Base-by-base conservation (phyloP, 108 stramenopile species). In the Stephanodiscus triporus region DNA sequence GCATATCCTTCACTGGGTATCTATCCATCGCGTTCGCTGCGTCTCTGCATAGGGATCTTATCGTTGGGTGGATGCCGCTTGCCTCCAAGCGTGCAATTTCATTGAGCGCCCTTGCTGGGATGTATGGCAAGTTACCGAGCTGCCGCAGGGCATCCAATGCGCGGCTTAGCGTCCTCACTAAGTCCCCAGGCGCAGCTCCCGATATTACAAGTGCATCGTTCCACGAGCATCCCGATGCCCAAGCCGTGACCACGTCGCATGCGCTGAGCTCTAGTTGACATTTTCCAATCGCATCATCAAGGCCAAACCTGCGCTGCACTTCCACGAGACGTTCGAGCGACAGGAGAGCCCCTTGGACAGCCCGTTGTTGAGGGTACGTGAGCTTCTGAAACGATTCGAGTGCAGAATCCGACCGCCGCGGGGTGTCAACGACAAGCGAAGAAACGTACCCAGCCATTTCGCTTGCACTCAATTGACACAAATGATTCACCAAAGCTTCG, bases 391-490 rank as follows among this genome's bases (percentile, higher is more conserved):
- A 94, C 4, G 77, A 62, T 20, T 78, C 85, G 10, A 91, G 59
- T 17, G 87, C 81, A 69, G 77, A 72, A 22, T 72, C 85, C 24
- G 75, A 72, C 38, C 82, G 48, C 55, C 82, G 81, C 43, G 81
- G 71, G 16, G 86, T 81, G 17, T 90, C 89, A 8, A 88, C 73
- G 22, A 94, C 86, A 34, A 94, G 71, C 23, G 88, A 85, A 10
- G 88, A 86, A 20, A 91, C 86, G 45, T 91, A 94, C 0, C 92
- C 92, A 11, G 92, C 92, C 71, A 94, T 70, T 70, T 94, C 90
- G 48, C 67, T 64, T 3, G 89, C 64, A 16, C 63, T 68, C 26
- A 94, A 63, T 3, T 74, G 51, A 24, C 79, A 75, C 38, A 94
- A 83, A 1, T 82, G 70, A 23, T 42, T 48, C 6, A 77, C 66